Evolutionary conservation across 768 basidiomycete species (phyloP).

Genomic region (Lactifluus pinguis): DNA sequence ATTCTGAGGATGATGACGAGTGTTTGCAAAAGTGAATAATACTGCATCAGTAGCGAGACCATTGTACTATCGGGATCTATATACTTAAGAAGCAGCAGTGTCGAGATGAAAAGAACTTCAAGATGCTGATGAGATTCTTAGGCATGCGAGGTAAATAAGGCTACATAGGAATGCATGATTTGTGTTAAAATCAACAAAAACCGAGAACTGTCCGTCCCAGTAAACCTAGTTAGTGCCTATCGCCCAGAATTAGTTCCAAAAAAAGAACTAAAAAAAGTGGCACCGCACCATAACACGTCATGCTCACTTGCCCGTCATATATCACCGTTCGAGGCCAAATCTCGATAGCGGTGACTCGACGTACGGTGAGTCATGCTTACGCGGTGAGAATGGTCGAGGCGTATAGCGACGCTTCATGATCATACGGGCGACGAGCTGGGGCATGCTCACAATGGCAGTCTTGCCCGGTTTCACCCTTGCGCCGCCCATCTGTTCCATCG

Average conservation of each 20-base stretch:
- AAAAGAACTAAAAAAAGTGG: not conserved
- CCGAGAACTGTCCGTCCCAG: slow-evolving; percentile 5
- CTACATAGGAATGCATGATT: slow-evolving; percentile 21
- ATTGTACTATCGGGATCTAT: not conserved
- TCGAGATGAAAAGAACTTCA: not conserved
- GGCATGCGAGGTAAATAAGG: slow-evolving; percentile 14
- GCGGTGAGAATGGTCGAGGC: slow-evolving; percentile 31
- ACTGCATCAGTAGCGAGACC: not conserved
- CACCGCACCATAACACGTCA: not conserved
- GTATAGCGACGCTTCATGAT: slow-evolving; percentile 35
- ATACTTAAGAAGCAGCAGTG: not conserved
- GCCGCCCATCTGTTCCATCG: slow-evolving; percentile 21
- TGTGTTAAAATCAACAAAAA: slow-evolving; percentile 11
- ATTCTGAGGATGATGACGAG: too few relatives aligned
- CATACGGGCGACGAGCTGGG: slow-evolving; percentile 41
- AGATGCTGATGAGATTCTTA: slow-evolving; percentile 3
- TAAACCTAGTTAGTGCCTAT: not conserved
- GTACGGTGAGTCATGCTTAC: slow-evolving; percentile 25
- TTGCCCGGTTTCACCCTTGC: slow-evolving; percentile 14
- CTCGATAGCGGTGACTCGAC: slow-evolving; percentile 26
- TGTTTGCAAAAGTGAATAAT: too few relatives aligned
- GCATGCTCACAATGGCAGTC: slow-evolving; percentile 24
- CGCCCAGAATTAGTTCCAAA: not conserved
- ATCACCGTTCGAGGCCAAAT: not conserved
- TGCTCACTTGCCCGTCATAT: not conserved